Evolutionary conservation across 306 rosid genomes (phyloP).

Genomic region (Mimosa bimucronata): DNA sequence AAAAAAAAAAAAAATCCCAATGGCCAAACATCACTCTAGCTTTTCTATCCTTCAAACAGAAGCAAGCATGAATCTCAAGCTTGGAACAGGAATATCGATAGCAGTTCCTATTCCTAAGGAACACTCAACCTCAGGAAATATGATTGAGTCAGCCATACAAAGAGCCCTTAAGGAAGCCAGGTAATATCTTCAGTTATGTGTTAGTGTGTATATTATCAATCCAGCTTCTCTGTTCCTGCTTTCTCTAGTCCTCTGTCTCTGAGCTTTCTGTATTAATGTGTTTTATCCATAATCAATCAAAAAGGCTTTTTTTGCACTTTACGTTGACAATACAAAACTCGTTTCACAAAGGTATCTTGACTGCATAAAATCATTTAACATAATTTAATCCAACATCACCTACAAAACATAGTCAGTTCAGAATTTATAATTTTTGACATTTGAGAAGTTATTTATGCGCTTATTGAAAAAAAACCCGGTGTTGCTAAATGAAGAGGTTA

Average conservation of each 20-base stretch:
- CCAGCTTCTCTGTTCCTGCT: neutral
- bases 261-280: neutral
- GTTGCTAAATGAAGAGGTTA: neutral
- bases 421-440: neutral
- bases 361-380: too few species aligned
- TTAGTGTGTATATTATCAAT: constrained; percentile 20
- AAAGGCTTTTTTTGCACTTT: too few species aligned
- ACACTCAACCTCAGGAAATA: constrained; percentile 73
- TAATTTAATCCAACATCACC: too few species aligned
- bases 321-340: too few species aligned
- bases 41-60: constrained; percentile 46
- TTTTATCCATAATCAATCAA: too few species aligned
- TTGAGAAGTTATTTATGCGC: neutral
- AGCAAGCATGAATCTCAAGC: constrained; percentile 67
- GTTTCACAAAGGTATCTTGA: too few species aligned
- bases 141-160: constrained; percentile 79
- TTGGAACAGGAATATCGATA: constrained; percentile 76
- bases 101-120: constrained; percentile 90
- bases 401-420: neutral
- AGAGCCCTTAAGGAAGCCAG: constrained; percentile 78
- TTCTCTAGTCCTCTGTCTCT: neutral
- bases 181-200: constrained; percentile 41
- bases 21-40: neutral
- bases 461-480: neutral
- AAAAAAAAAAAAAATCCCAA: neutral